Conservation (phyloP, 495 filamentous ascomycete genomes). For the Niebla homalea region DNA sequence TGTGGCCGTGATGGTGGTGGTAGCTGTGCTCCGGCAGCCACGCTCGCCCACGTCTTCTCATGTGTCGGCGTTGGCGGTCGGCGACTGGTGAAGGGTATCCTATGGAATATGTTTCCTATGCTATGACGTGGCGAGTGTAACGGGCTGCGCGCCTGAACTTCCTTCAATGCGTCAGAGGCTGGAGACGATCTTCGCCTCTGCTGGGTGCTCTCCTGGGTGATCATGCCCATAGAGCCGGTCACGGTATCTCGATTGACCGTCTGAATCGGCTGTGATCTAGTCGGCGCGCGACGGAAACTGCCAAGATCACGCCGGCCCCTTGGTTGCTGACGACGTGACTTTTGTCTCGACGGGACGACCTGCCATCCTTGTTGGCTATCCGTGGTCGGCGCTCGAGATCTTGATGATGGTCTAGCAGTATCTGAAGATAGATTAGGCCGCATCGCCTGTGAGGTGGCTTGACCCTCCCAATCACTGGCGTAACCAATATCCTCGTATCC, state of each 20-base stretch:
- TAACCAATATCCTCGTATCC: slow-evolving; percentile 29
- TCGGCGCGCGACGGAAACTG: slow-evolving; percentile 22
- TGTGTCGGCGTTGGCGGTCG: neutral
- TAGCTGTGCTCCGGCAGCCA: slow-evolving; percentile 21
- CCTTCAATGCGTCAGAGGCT: slow-evolving; percentile 28
- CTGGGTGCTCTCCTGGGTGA: neutral
- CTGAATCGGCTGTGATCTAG: slow-evolving; percentile 17
- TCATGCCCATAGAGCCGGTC: slow-evolving; percentile 23
- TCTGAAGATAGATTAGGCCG: slow-evolving; percentile 12
- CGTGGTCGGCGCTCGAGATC: slow-evolving; percentile 6
- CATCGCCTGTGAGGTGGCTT: slow-evolving; percentile 18
- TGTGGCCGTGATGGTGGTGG: slow-evolving; percentile 19
- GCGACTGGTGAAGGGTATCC: neutral
- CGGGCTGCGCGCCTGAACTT: slow-evolving; percentile 28
- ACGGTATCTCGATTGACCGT: slow-evolving; percentile 20
- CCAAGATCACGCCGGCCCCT: slow-evolving; percentile 22
- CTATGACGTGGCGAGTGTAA: slow-evolving; percentile 11
- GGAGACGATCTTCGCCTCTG: slow-evolving; percentile 18
- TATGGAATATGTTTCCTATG: slow-evolving; percentile 6
- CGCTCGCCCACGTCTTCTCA: slow-evolving; percentile 12
- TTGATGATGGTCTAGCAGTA: slow-evolving; percentile 16
- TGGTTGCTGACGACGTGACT: slow-evolving; percentile 9
- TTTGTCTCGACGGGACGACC: slow-evolving; percentile 22
- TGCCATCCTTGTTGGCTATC: slow-evolving; percentile 27
- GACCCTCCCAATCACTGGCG: slow-evolving; percentile 31